phyloP scores from a whole-genome alignment of 2,329 filamentous ascomycete genomes.

The Plenodomus lindquistii region DNA sequence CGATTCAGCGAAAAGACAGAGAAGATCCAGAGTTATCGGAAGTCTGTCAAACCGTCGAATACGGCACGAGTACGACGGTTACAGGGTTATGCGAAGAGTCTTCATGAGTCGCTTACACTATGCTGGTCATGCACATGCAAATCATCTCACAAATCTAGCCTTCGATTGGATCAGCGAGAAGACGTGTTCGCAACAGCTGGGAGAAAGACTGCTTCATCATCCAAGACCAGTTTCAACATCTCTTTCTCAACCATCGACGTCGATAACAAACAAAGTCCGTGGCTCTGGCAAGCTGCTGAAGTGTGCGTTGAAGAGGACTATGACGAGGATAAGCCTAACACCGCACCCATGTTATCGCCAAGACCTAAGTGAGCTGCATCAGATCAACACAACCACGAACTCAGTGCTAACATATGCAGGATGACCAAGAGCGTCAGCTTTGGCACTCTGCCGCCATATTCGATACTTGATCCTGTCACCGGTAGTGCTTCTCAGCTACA shows the following conservation, averaged over 20 bases:
- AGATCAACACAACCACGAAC: no score
- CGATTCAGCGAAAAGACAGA: conserved; percentile 44
- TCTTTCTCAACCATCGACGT: conserved; percentile 31
- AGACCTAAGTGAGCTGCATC: conserved; percentile 25
- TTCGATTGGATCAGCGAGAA: conserved; percentile 38
- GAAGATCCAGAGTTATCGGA: conserved; percentile 42
- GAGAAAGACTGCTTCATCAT: conserved; percentile 11
- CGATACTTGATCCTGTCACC: conserved; percentile 23
- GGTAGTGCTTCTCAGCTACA: conserved; percentile 15
- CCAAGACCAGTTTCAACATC: conserved; percentile 39
- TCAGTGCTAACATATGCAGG: conserved; percentile 12
- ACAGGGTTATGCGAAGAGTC: conserved; percentile 37
- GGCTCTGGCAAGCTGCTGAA: conserved; percentile 40
- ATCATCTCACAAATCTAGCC: conserved; percentile 36
- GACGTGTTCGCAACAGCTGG: conserved; percentile 24
- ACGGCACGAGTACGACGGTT: conserved; percentile 38
- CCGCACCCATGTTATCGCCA: conserved; percentile 11
- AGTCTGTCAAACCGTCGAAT: conserved; percentile 39
- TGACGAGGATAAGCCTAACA: conserved; percentile 10
- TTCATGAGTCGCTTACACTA: conserved; percentile 34
- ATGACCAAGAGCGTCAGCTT: conserved; percentile 43
- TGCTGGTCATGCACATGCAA: conserved; percentile 43
- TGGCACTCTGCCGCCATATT: conserved; percentile 38
- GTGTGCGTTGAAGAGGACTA: conserved; percentile 35
- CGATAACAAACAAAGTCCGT: conserved; percentile 16